Conservation (phyloP, 805 yeast species). For the Zygotorulaspora florentina region DNA sequence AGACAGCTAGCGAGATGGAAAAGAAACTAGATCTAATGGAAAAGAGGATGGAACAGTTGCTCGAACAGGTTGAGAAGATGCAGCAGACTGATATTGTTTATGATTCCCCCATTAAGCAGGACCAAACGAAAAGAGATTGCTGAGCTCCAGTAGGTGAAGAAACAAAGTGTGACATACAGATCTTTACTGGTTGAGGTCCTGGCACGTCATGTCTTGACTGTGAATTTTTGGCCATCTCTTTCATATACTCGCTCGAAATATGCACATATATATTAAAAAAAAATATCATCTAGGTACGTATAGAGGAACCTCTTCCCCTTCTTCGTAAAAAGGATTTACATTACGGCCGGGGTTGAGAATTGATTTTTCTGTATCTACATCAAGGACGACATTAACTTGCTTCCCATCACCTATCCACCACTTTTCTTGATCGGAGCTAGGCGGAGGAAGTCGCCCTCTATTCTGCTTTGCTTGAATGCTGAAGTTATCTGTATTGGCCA, state of each 20-base stretch:
- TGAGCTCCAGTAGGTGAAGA: background rate
- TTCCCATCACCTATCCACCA: slow-evolving; percentile 92
- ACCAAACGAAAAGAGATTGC: background rate
- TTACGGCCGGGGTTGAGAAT: slow-evolving; percentile 67
- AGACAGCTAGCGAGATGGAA: slow-evolving; percentile 58
- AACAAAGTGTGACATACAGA: too few species aligned
- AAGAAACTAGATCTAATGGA: slow-evolving; percentile 61
- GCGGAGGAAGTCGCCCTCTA: slow-evolving; percentile 63
- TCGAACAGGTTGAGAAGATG: slow-evolving; percentile 42
- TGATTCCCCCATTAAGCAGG: background rate
- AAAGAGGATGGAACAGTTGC: slow-evolving; percentile 54
- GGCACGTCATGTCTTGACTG: background rate
- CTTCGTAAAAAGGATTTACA: slow-evolving; percentile 65
- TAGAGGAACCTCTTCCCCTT: slow-evolving; percentile 44
- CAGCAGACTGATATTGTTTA: slow-evolving; percentile 4
- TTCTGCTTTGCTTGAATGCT: slow-evolving; percentile 14
- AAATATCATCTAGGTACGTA: slow-evolving; percentile 18
- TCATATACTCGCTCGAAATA: background rate
- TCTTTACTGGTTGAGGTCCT: background rate
- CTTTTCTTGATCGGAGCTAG: slow-evolving; percentile 72
- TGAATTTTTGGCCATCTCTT: background rate
- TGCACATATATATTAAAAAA: background rate
- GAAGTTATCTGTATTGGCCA: slow-evolving; percentile 15
- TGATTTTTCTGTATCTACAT: slow-evolving; percentile 36
- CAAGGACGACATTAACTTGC: slow-evolving; percentile 62